These are phyloP conservation scores for Phanerodontia chrysosporium DNA, from an alignment of 768 basidiomycete genomes.

Conservation along the genomic window DNA sequence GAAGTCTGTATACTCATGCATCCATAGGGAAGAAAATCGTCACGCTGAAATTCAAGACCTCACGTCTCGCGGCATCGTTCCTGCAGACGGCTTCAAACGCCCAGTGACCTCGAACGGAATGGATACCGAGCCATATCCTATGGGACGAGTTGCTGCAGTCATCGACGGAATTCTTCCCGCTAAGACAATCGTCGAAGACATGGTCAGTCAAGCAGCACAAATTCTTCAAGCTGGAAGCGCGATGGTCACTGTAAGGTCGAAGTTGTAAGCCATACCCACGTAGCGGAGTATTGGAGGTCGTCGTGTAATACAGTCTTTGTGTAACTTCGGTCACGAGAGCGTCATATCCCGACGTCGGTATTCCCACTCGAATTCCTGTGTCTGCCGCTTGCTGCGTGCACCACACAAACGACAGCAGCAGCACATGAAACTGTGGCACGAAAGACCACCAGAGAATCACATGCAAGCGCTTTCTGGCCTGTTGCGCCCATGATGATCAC, in stretches of 20 bases:
- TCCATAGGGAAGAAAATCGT: conserved; percentile 52
- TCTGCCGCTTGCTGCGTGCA: neutral
- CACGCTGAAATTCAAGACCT: conserved; percentile 79
- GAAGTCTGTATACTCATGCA: neutral
- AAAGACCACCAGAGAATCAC: neutral
- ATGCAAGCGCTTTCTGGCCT: neutral
- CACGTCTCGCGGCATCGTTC: conserved; percentile 79
- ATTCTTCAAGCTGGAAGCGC: conserved; percentile 39
- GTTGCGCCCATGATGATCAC: neutral
- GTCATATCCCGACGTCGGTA: neutral
- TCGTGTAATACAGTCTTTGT: neutral
- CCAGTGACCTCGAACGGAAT: conserved; percentile 64
- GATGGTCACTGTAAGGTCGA: conserved; percentile 41
- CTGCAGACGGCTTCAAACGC: conserved; percentile 68
- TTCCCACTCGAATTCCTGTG: neutral
- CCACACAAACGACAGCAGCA: too few species aligned
- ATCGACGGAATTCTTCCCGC: conserved; percentile 79
- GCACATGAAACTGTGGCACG: too few species aligned
- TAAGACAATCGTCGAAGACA: conserved; percentile 75
- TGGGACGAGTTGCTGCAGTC: conserved; percentile 76
- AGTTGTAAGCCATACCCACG: too few species aligned
- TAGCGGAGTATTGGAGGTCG: too few species aligned
- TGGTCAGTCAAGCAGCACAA: conserved; percentile 59
- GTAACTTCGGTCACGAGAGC: too few species aligned
- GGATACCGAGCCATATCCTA: conserved; percentile 66